Percentiles rank a stretch among this genome's conserved stretches.
phyloP scores from a whole-genome alignment of 2,329 filamentous ascomycete species.

The Penicillium expansum region DNA sequence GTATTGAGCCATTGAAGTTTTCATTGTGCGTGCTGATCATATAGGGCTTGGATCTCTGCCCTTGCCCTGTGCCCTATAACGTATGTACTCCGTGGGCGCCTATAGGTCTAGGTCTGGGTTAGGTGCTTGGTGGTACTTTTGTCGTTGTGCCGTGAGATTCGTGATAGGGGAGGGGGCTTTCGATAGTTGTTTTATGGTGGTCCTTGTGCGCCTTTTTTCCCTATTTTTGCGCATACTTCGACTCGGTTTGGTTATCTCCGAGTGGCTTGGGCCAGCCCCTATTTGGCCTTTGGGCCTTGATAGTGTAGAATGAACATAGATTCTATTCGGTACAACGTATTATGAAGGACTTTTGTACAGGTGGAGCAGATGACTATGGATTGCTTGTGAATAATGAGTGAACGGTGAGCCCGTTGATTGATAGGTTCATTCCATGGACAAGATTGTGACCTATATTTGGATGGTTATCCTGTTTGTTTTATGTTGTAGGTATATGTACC shows the following conservation, averaged over 20 bases:
- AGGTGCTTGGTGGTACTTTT: conserved; percentile 2
- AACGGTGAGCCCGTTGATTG: background rate
- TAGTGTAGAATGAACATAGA: background rate
- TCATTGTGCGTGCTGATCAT: conserved; percentile 24
- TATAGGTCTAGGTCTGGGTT: background rate
- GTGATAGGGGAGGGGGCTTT: background rate
- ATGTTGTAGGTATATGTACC: background rate
- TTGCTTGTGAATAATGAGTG: background rate
- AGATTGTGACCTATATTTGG: background rate
- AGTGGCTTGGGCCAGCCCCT: conserved; percentile 1
- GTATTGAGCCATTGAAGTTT: background rate
- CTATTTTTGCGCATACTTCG: background rate
- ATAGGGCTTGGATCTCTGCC: conserved; percentile 18
- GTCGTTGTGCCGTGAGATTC: background rate
- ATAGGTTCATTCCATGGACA: background rate
- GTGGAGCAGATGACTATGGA: background rate
- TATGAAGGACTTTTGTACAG: background rate
- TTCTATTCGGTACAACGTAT: background rate
- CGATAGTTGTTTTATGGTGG: background rate
- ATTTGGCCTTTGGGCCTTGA: background rate
- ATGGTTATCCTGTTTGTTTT: background rate
- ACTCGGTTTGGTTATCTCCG: background rate
- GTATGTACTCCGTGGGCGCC: background rate
- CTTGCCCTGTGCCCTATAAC: conserved; percentile 27
- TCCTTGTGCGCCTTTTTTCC: background rate